phyloP scores from a whole-genome alignment of 768 basidiomycete species.

The Boletus fagicola region DNA sequence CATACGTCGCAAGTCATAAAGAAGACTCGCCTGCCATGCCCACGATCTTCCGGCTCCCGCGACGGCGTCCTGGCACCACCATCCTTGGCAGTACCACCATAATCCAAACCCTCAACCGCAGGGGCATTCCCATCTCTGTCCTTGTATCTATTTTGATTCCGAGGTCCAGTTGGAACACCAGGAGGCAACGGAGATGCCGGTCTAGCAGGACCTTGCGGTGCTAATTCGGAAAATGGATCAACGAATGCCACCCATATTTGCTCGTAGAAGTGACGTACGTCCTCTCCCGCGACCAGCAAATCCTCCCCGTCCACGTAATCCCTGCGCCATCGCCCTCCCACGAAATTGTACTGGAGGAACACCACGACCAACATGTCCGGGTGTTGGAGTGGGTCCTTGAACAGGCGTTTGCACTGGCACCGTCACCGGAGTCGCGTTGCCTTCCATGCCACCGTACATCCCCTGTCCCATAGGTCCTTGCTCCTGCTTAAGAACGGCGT shows the following conservation, averaged over 20 bases:
- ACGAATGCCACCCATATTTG: not conserved
- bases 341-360: conserved; percentile 42
- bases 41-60: conserved; percentile 66
- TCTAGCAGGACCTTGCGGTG: conserved; percentile 58
- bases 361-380: conserved; percentile 30
- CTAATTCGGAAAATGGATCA: conserved; percentile 13
- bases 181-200: conserved; percentile 85
- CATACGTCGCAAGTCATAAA: not conserved
- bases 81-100: conserved; percentile 61
- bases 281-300: conserved; percentile 39
- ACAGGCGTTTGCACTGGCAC: conserved; percentile 37
- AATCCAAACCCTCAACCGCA: conserved; percentile 86
- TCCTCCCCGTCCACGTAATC: conserved; percentile 45
- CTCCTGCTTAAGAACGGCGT: conserved; percentile 43
- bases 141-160: conserved; percentile 89
- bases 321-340: conserved; percentile 43
- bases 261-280: conserved; percentile 31
- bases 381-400: conserved; percentile 32
- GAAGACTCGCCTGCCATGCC: conserved; percentile 50
- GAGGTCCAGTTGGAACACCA: conserved; percentile 82
- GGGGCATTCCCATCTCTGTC: conserved; percentile 83
- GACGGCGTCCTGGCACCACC: conserved; percentile 51
- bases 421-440: conserved; percentile 47
- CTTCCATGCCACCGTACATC: conserved; percentile 68
- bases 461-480: conserved; percentile 61